These are phyloP conservation scores for Kandelia obovata DNA, from an alignment of 345 rosid species.

Conservation along the genomic window DNA sequence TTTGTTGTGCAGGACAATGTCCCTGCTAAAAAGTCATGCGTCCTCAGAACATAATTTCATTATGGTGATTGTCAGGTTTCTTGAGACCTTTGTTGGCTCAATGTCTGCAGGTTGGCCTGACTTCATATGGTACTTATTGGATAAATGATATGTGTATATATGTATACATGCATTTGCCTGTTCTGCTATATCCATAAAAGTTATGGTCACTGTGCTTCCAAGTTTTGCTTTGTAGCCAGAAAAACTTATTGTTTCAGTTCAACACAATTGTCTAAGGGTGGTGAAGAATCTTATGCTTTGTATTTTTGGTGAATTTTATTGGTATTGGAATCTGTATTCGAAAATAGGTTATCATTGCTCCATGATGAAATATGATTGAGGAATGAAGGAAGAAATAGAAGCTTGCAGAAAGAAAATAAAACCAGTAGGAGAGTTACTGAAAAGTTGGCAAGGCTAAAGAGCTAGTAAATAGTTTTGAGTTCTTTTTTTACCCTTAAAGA, in stretches of 20 bases:
- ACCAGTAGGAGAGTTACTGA: no score
- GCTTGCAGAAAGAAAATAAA: no score
- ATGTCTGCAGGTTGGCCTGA: conserved; percentile 80
- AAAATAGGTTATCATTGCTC: not conserved
- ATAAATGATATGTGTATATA: not conserved
- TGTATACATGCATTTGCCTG: not conserved
- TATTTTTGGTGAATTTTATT: not conserved
- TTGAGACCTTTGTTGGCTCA: conserved; percentile 95
- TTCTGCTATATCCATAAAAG: not conserved
- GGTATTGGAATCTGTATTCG: not conserved
- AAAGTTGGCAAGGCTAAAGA: no score
- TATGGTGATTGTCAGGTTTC: conserved; percentile 85
- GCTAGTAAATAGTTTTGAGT: no score
- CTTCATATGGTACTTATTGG: conserved; percentile 6
- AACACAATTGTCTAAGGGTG: no score
- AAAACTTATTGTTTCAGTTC: no score
- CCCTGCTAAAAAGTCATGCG: conserved; percentile 69
- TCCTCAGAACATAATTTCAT: conserved; percentile 68
- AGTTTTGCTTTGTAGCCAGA: not conserved
- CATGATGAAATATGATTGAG: no score
- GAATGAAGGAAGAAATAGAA: no score
- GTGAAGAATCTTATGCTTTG: not conserved
- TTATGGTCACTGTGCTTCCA: no score
- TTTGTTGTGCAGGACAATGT: conserved; percentile 82
- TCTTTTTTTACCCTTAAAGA: no score